These are phyloP conservation scores for Plectranthus barbatus DNA, from an alignment of 257 asterid genomes.

Conservation along the genomic window DNA sequence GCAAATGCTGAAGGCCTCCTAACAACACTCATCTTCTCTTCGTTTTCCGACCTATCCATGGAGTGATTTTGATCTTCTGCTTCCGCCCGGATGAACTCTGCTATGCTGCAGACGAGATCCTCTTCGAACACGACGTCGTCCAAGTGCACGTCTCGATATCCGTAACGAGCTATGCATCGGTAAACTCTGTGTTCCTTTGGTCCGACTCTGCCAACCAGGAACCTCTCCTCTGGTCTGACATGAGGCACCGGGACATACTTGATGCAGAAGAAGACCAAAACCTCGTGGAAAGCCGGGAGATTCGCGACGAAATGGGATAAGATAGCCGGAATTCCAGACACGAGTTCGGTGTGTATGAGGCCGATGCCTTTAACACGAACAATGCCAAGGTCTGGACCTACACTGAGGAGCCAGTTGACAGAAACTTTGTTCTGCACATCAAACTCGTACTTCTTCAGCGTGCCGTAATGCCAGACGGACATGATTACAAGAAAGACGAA, in stretches of 20 bases:
- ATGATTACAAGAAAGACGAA: conserved; percentile 53
- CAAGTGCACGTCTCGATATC: conserved; percentile 58
- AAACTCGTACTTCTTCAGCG: conserved; percentile 66
- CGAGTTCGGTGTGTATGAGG: conserved; percentile 81
- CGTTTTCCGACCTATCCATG: conserved; percentile 29
- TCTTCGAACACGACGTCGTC: conserved; percentile 75
- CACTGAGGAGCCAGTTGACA: conserved; percentile 66
- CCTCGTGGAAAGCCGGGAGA: conserved; percentile 89
- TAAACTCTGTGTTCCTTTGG: conserved; percentile 64
- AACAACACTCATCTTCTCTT: conserved; percentile 55
- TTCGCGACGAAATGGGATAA: conserved; percentile 74
- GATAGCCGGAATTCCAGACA: conserved; percentile 81
- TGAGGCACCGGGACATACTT: conserved; percentile 82
- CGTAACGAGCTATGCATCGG: conserved; percentile 83
- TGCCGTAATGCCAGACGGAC: conserved; percentile 85
- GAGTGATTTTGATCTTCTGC: conserved; percentile 13
- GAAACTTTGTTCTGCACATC: conserved; percentile 85
- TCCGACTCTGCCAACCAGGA: conserved; percentile 73
- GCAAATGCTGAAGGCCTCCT: conserved; percentile 45
- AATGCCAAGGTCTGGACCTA: conserved; percentile 71
- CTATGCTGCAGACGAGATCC: conserved; percentile 75
- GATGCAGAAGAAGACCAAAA: conserved; percentile 60
- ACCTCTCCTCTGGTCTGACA: conserved; percentile 74
- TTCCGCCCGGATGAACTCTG: conserved; percentile 68
- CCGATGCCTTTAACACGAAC: conserved; percentile 85